Conservation (phyloP, 495 filamentous ascomycete species). For the Hypoxylon rickii region DNA sequence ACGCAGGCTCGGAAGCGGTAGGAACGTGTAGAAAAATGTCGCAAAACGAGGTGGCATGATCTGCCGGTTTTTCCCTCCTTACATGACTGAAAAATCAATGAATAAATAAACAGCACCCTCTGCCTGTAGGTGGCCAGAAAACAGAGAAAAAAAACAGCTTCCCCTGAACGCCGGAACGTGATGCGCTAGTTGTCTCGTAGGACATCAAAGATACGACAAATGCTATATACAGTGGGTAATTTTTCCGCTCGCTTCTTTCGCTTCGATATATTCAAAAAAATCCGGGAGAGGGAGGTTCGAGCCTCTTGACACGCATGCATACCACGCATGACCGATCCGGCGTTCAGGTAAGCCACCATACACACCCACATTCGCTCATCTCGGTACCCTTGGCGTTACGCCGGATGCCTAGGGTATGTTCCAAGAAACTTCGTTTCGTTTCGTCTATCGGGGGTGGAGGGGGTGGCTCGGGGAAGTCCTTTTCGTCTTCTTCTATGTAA, state of each 20-base stretch:
- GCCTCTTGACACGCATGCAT: neutral
- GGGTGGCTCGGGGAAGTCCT: neutral
- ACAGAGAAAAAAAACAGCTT: neutral
- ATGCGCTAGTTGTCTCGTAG: slow-evolving; percentile 22
- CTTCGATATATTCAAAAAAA: slow-evolving; percentile 13
- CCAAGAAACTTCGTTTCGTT: slow-evolving; percentile 4
- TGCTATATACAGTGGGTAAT: slow-evolving; percentile 31
- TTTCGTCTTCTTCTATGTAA: slow-evolving; percentile 61
- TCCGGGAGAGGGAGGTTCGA: slow-evolving; percentile 1
- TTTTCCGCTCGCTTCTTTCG: slow-evolving; percentile 11
- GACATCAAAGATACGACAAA: slow-evolving; percentile 8
- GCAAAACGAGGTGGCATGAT: neutral
- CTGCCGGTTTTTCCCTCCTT: neutral
- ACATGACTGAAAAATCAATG: too few species aligned
- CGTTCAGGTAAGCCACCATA: slow-evolving; percentile 41
- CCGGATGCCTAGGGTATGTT: slow-evolving; percentile 5
- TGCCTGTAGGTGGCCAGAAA: neutral
- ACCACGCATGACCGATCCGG: neutral
- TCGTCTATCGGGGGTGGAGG: neutral
- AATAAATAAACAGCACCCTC: slow-evolving; percentile 3
- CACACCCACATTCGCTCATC: slow-evolving; percentile 42
- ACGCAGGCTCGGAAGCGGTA: too few species aligned
- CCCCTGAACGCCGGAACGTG: slow-evolving; percentile 29
- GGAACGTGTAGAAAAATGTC: too few species aligned
- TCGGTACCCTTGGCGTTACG: slow-evolving; percentile 22